Evolutionary conservation across 2,329 filamentous ascomycete species (phyloP), one percentile per base, ranked within the genome.

Genomic region (Cytospora piceicola): DNA sequence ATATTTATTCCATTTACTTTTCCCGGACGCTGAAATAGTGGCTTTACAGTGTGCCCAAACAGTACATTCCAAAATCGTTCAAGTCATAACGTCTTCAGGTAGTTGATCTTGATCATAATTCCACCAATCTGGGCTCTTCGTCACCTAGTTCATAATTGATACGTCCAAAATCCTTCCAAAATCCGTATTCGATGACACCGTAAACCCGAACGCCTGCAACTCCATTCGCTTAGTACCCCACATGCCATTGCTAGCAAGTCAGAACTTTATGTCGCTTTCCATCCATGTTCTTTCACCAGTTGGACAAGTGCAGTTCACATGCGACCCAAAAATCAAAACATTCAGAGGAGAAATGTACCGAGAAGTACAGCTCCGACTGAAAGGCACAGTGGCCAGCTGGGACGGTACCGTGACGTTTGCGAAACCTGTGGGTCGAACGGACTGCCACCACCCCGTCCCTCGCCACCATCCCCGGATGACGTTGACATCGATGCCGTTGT

Each of bases 361-460:
- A 51, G 29, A 20, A 67, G 55, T 22, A 51, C 24, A 17, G 51
- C 56, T 27, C 63, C 59, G 20, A 66, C n/a, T 14, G 55, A 32
- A 27, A 59, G 39, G 15, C 29, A 63, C n/a, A 66, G 39, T 9
- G 66, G 58, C 63, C 59, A 61, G 32, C 22, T 54, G 22, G n/a
- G n/a, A 49, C 24, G 4, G 39, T 55, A 2, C n/a, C 42, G 53
- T 14, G 42, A 30, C 27, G 67, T 60, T 4, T 39, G 42, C 17
- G 67, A 63, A 22, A 60, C n/a, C 36, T 66, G 32, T n/a, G 51
- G 32, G 22, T 69, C 68, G 46, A 69, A 69, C 3, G 68, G 68
- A 27, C 68, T 69, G 4, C 68, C 68, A 22, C 68, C 67, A 6
- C 68, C 54, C 4, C 59, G 58, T n/a, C 46, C 51, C 30, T 60